Conservation (phyloP, 1,284 basidiomycete species). For the Fomitiporia mediterranea region DNA sequence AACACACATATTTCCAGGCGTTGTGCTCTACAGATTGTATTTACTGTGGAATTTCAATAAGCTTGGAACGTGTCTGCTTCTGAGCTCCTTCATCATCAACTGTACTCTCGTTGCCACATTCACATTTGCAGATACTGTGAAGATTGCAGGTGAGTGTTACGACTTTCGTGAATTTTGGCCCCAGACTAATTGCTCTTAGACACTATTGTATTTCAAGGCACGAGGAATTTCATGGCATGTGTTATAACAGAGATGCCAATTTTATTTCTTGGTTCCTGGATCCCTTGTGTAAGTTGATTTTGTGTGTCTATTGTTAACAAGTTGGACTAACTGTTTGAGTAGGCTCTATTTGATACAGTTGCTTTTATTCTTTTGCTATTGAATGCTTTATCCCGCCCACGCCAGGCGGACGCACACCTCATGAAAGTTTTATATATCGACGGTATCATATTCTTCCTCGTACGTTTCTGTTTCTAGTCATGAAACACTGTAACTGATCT, state of each 20-base stretch:
- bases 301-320: background rate
- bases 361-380: conserved; percentile 12
- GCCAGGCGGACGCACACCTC: background rate
- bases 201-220: background rate
- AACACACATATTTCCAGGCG: too few relatives aligned
- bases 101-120: conserved; percentile 13
- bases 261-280: conserved; percentile 12
- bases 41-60: conserved; percentile 4
- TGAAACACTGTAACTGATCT: too few relatives aligned
- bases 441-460: conserved; percentile 14
- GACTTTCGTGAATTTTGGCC: background rate
- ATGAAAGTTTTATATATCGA: conserved; percentile 12
- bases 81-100: conserved; percentile 6
- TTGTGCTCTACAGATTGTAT: conserved; percentile 11
- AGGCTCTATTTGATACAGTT: conserved; percentile 14
- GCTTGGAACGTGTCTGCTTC: conserved; percentile 1
- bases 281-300: conserved; percentile 10
- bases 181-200: background rate
- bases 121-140: background rate
- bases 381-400: conserved; percentile 14
- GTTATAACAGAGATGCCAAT: conserved; percentile 3
- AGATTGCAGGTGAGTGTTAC: conserved; percentile 5
- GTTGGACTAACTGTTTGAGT: background rate
- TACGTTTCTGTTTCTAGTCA: conserved; percentile 7
- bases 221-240: conserved; percentile 2